Conservation (phyloP, 2,329 filamentous ascomycete genomes). For the Alternaria gansuensis region DNA sequence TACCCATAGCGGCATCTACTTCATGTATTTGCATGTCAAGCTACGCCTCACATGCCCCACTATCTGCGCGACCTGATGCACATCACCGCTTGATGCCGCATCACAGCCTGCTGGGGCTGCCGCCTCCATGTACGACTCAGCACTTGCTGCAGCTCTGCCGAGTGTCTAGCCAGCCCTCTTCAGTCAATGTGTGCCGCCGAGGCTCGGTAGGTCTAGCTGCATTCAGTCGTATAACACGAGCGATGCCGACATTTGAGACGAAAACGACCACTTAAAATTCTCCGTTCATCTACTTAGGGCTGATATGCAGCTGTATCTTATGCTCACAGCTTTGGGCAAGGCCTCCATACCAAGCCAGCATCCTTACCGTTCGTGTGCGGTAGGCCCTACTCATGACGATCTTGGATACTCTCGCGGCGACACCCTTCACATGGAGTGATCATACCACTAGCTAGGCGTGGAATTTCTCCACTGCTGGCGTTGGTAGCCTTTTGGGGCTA, state of each 20-base stretch:
- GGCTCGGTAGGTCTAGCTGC: constrained; percentile 28
- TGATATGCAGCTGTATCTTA: constrained; percentile 21
- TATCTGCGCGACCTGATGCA: constrained; percentile 23
- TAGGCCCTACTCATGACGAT: constrained; percentile 31
- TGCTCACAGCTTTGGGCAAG: constrained; percentile 14
- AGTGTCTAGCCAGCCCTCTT: constrained; percentile 19
- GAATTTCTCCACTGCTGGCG: constrained; percentile 32
- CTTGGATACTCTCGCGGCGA: constrained; percentile 21
- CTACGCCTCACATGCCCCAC: constrained; percentile 25
- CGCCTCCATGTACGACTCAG: constrained; percentile 27
- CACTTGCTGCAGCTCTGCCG: constrained; percentile 23
- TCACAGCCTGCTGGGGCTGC: constrained; percentile 27
- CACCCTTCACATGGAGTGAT: constrained; percentile 24
- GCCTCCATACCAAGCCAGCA: constrained; percentile 18
- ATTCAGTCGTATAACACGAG: constrained; percentile 23
- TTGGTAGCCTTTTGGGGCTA: constrained; percentile 18
- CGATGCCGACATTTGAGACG: constrained; percentile 12
- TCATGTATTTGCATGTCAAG: constrained; percentile 21
- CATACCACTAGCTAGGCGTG: constrained; percentile 28
- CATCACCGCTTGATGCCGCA: constrained; percentile 29
- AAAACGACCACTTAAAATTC: constrained; percentile 20
- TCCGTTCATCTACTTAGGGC: constrained; percentile 23
- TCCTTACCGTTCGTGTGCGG: constrained; percentile 26
- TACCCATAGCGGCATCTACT: constrained; percentile 19
- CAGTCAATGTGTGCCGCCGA: constrained; percentile 21